phyloP scores from a whole-genome alignment of 768 basidiomycete genomes.

The Trametes villosa region DNA sequence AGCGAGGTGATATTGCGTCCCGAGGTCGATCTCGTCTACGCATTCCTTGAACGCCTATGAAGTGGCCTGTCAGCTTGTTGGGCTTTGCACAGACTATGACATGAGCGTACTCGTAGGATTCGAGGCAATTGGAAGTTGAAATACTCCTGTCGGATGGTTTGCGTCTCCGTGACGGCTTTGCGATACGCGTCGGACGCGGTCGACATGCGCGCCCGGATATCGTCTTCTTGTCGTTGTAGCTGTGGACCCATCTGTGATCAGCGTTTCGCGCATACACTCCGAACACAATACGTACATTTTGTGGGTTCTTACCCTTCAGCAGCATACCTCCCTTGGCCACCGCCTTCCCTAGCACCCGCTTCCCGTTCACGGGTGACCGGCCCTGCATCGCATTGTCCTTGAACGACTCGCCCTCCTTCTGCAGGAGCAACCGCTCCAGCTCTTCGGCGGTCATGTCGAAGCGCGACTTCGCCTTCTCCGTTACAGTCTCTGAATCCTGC shows the following conservation, averaged over 20 bases:
- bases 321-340: constrained; percentile 89
- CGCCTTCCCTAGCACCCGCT: constrained; percentile 87
- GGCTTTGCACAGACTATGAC: background rate
- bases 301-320: constrained; percentile 91
- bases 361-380: constrained; percentile 65
- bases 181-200: constrained; percentile 85
- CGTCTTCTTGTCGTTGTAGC: constrained; percentile 94
- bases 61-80: background rate
- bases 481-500: constrained; percentile 82
- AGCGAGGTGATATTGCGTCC: constrained; percentile 96
- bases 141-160: constrained; percentile 92
- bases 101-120: constrained; percentile 76
- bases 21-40: constrained; percentile 93
- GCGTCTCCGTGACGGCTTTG: constrained; percentile 88
- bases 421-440: constrained; percentile 86
- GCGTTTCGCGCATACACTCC: constrained; percentile 1
- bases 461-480: constrained; percentile 88
- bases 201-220: constrained; percentile 85
- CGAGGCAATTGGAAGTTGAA: constrained; percentile 97
- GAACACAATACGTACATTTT: constrained; percentile 55
- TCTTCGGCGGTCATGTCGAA: constrained; percentile 93
- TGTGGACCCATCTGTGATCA: constrained; percentile 33
- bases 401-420: constrained; percentile 93
- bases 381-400: constrained; percentile 78
- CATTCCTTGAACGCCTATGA: constrained; percentile 81